Percentiles rank a stretch among this genome's conserved stretches.
These are phyloP conservation scores for Conticribra weissflogii DNA, from an alignment of 108 stramenopile genomes.

Conservation along the genomic window DNA sequence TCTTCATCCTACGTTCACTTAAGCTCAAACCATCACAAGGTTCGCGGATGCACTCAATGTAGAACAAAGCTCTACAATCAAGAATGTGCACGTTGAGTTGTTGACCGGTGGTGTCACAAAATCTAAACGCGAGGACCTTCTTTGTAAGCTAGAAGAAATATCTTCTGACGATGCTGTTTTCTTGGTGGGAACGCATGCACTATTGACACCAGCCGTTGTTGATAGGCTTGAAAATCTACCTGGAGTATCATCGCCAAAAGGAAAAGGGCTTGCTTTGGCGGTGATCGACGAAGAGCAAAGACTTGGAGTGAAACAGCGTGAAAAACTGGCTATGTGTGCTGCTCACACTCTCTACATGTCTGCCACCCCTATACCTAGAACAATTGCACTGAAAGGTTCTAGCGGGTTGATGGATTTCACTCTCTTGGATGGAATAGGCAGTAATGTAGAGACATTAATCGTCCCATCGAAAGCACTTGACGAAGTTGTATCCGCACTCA, in stretches of 20 bases:
- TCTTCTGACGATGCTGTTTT: slow-evolving; percentile 22
- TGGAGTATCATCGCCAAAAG: background rate
- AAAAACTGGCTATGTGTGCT: slow-evolving; percentile 55
- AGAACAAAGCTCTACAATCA: slow-evolving; percentile 12
- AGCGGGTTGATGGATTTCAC: slow-evolving; percentile 34
- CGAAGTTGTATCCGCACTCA: slow-evolving; percentile 16
- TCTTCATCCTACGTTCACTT: too few species aligned
- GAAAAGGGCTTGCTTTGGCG: slow-evolving; percentile 51
- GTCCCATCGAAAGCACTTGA: slow-evolving; percentile 15
- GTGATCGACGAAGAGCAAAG: slow-evolving; percentile 77
- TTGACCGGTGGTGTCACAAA: slow-evolving; percentile 22
- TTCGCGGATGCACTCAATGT: slow-evolving; percentile 35
- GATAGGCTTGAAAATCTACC: slow-evolving; percentile 14
- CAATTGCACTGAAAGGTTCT: slow-evolving; percentile 32
- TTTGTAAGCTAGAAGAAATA: slow-evolving; percentile 35
- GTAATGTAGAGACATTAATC: slow-evolving; percentile 22
- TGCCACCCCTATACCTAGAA: slow-evolving; percentile 70
- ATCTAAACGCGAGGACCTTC: slow-evolving; percentile 19
- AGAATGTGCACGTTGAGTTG: slow-evolving; percentile 26
- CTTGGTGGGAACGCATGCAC: slow-evolving; percentile 63
- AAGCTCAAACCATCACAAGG: slow-evolving; percentile 29
- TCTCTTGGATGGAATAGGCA: slow-evolving; percentile 11
- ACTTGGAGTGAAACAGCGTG: slow-evolving; percentile 67
- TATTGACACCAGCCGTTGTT: slow-evolving; percentile 47
- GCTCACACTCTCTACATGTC: slow-evolving; percentile 52